These are phyloP conservation scores for Wickerhamiella galacta DNA, from an alignment of 805 yeast species.

Conservation along the genomic window DNA sequence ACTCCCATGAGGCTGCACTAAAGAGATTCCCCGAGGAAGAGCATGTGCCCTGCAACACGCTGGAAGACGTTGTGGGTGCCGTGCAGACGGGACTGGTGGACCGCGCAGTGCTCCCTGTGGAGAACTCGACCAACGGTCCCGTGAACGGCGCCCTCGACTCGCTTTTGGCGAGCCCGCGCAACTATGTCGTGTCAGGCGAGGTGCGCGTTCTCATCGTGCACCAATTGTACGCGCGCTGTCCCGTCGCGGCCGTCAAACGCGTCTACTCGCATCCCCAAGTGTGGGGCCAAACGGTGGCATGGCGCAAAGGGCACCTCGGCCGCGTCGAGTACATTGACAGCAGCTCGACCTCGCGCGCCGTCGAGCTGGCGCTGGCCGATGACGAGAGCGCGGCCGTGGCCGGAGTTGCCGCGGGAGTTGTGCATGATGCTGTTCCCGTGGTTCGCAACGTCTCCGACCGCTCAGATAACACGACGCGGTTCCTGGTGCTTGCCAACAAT, in stretches of 20 bases:
- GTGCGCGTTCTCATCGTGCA: conserved; percentile 75
- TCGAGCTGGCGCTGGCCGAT: conserved; percentile 36
- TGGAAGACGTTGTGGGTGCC: conserved; percentile 44
- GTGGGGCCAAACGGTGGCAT: conserved; percentile 77
- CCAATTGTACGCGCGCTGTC: conserved; percentile 33
- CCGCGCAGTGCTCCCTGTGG: conserved; percentile 73
- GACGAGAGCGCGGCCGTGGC: conserved; percentile 53
- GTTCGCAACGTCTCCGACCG: conserved; percentile 50
- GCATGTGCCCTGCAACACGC: conserved; percentile 14
- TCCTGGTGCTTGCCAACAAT: conserved; percentile 34
- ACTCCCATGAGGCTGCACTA: conserved; percentile 62
- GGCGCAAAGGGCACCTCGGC: conserved; percentile 27
- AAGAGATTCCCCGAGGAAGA: conserved; percentile 6
- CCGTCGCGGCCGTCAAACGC: conserved; percentile 30
- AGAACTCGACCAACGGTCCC: conserved; percentile 89
- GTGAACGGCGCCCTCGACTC: conserved; percentile 76
- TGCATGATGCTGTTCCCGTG: conserved; percentile 44
- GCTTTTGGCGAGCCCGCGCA: conserved; percentile 35
- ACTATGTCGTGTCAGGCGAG: conserved; percentile 30
- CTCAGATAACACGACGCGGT: conserved; percentile 68
- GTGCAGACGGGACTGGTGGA: conserved; percentile 35
- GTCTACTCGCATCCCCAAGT: conserved; percentile 94
- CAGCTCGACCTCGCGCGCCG: conserved; percentile 75
- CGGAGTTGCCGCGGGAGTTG: conserved; percentile 45
- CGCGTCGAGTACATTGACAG: conserved; percentile 41